Conservation (phyloP, 495 filamentous ascomycete species). For the Apiosordaria backusii region DNA sequence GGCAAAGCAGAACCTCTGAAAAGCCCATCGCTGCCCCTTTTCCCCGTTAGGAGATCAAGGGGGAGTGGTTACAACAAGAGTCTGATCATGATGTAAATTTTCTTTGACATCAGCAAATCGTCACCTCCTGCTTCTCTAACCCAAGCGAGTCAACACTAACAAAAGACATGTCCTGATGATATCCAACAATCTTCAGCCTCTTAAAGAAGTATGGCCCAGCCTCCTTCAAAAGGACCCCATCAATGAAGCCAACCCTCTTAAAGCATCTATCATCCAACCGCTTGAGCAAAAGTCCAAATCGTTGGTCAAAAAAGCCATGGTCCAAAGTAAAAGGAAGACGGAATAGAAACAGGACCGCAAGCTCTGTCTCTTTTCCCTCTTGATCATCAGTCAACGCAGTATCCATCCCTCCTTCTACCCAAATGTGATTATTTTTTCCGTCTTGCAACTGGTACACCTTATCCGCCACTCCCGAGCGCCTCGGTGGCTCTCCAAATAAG, state of each 20-base stretch:
- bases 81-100: not conserved
- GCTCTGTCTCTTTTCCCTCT: not conserved
- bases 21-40: not conserved
- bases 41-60: not conserved
- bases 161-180: no score
- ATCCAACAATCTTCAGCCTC: conserved; percentile 13
- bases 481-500: conserved; percentile 15
- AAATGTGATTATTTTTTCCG: conserved; percentile 3
- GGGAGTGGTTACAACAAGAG: not conserved
- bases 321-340: conserved; percentile 23
- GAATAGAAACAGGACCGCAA: conserved; percentile 21
- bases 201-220: not conserved
- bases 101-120: conserved; percentile 5
- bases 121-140: conserved; percentile 11
- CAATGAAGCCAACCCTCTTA: conserved; percentile 24
- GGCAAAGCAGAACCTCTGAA: no score
- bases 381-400: not conserved
- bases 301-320: conserved; percentile 24
- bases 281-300: conserved; percentile 24
- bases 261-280: conserved; percentile 7
- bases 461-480: conserved; percentile 16
- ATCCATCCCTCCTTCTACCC: conserved; percentile 28
- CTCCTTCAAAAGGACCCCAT: conserved; percentile 22
- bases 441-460: conserved; percentile 9
- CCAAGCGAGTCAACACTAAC: conserved; percentile 15